A percentile compares a stretch with the other conserved stretches of the same genome.
Evolutionary conservation across 2,329 filamentous ascomycete species (phyloP).

Genomic region (Cytospora paraplurivora): DNA sequence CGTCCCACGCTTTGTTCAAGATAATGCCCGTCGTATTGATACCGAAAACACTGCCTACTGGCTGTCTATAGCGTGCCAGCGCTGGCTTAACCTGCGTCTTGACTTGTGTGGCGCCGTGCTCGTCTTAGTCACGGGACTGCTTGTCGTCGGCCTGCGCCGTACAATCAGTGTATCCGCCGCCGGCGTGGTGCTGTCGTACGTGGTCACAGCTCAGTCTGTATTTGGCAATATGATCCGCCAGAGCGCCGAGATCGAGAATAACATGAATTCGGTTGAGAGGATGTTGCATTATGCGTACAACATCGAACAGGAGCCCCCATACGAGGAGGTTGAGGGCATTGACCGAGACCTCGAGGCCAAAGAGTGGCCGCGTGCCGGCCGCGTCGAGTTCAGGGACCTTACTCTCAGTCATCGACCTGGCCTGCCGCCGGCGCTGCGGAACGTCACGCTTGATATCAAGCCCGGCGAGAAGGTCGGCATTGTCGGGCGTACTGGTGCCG

Average conservation of each 20-base stretch:
- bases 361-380: slow-evolving; percentile 69
- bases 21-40: slow-evolving; percentile 57
- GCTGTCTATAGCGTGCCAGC: slow-evolving; percentile 67
- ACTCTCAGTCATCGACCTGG: slow-evolving; percentile 69
- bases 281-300: slow-evolving; percentile 66
- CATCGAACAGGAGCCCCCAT: slow-evolving; percentile 61
- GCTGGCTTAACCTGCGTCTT: slow-evolving; percentile 65
- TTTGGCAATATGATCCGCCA: slow-evolving; percentile 46
- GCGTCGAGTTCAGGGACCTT: slow-evolving; percentile 68
- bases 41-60: slow-evolving; percentile 70
- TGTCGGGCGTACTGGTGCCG: slow-evolving; percentile 79
- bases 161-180: slow-evolving; percentile 62
- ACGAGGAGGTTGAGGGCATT: slow-evolving; percentile 44
- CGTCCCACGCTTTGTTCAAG: slow-evolving; percentile 56
- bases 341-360: slow-evolving; percentile 10
- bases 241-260: slow-evolving; percentile 68
- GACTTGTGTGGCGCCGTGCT: slow-evolving; percentile 63
- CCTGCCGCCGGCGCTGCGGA: slow-evolving; percentile 65
- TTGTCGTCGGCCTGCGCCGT: slow-evolving; percentile 67
- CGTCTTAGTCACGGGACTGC: slow-evolving; percentile 63
- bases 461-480: slow-evolving; percentile 43
- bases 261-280: slow-evolving; percentile 70
- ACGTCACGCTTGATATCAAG: slow-evolving; percentile 47
- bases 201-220: slow-evolving; percentile 67
- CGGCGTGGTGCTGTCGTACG: slow-evolving; percentile 68